Evolutionary conservation across 2,329 filamentous ascomycete genomes (phyloP).

Genomic region (Aspergillus felis): DNA sequence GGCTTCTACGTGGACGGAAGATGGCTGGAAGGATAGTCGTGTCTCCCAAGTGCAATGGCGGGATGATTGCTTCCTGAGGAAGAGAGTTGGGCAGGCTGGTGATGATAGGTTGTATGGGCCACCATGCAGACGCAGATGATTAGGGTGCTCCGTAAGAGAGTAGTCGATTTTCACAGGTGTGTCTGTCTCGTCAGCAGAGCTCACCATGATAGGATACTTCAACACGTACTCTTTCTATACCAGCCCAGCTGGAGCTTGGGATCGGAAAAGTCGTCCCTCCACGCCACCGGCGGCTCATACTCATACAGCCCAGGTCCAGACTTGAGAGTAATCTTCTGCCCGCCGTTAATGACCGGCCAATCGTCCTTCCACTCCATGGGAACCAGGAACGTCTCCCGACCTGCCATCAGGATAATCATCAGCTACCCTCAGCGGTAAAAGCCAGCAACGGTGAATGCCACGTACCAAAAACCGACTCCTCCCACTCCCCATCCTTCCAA

Average conservation of each 20-base stretch:
- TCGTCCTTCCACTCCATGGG: constrained; percentile 49
- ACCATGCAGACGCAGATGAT: constrained; percentile 48
- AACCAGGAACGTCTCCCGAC: constrained; percentile 50
- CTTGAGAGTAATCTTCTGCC: constrained; percentile 41
- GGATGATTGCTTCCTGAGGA: constrained; percentile 53
- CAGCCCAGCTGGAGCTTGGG: constrained; percentile 28
- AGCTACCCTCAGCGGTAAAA: neutral
- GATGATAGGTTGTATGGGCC: constrained; percentile 50
- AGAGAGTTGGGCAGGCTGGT: constrained; percentile 50
- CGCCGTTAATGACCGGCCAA: constrained; percentile 51
- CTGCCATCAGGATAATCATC: constrained; percentile 18
- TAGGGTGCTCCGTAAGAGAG: constrained; percentile 44
- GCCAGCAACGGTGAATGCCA: neutral
- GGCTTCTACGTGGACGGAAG: constrained; percentile 45
- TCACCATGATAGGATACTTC: neutral
- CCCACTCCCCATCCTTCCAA: constrained; percentile 23
- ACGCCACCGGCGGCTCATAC: constrained; percentile 13
- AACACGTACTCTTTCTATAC: constrained; percentile 38
- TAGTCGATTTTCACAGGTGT: constrained; percentile 48
- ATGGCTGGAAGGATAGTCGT: constrained; percentile 46
- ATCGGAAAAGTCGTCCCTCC: constrained; percentile 35
- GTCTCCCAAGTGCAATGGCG: constrained; percentile 43
- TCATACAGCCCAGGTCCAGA: constrained; percentile 19
- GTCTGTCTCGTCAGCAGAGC: constrained; percentile 26
- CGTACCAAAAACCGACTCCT: constrained; percentile 44